Evolutionary conservation across 2,329 filamentous ascomycete genomes (phyloP).

Genomic region (Simplicillium aogashimaense): DNA sequence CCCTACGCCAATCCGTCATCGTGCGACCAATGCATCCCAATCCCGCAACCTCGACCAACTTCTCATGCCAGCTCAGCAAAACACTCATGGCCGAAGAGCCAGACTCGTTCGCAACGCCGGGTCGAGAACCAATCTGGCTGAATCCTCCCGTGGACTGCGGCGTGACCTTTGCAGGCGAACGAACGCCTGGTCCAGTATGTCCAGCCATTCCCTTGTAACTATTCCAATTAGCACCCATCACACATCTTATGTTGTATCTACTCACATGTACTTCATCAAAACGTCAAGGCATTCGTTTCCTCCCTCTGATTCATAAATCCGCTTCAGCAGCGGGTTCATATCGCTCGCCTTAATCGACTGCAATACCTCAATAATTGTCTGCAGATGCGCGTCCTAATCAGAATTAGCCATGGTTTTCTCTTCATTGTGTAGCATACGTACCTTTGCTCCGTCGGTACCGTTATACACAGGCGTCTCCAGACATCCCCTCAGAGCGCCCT

Average conservation of each 20-base stretch:
- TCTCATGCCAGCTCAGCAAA: constrained; percentile 96
- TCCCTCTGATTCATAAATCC: constrained; percentile 67
- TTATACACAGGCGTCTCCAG: constrained; percentile 78
- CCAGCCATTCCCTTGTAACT: constrained; percentile 85
- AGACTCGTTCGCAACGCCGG: constrained; percentile 48
- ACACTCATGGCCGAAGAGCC: constrained; percentile 92
- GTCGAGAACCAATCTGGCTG: constrained; percentile 60
- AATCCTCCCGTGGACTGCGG: constrained; percentile 76
- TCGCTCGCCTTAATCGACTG: constrained; percentile 95
- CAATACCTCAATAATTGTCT: constrained; percentile 84
- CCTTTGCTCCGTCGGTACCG: constrained; percentile 48
- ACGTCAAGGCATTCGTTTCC: constrained; percentile 83
- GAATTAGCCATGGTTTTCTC: not conserved
- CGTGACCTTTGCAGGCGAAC: constrained; percentile 37
- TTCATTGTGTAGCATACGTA: constrained; percentile 14
- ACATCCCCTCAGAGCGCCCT: constrained; percentile 76
- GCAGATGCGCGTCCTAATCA: constrained; percentile 69
- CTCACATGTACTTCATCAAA: constrained; percentile 95
- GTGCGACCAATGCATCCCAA: constrained; percentile 84
- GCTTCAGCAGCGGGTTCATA: constrained; percentile 80
- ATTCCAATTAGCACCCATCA: constrained; percentile 4
- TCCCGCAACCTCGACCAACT: constrained; percentile 88
- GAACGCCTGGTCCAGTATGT: constrained; percentile 29
- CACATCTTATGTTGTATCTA: not conserved
- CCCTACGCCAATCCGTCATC: constrained; percentile 93